A percentile compares a stretch with the other conserved stretches of the same genome.
These are phyloP conservation scores for Leccinum colubrinum DNA, from an alignment of 1,284 basidiomycete species.

Conservation along the genomic window DNA sequence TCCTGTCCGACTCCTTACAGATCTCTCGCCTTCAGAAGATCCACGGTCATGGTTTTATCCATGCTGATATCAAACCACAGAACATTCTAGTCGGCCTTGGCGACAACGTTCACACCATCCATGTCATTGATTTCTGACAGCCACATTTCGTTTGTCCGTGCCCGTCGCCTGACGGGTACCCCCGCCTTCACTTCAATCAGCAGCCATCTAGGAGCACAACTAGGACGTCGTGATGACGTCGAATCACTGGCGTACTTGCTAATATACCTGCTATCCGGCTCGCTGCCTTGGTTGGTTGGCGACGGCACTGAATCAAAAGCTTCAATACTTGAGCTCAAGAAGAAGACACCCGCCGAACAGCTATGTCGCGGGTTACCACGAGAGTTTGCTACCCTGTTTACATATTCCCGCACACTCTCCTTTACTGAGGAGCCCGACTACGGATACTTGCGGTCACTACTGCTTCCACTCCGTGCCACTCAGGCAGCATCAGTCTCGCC, in stretches of 20 bases:
- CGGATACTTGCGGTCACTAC: neutral
- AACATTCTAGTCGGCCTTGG: neutral
- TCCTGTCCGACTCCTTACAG: neutral
- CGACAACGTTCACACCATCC: neutral
- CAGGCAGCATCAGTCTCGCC: neutral
- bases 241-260: neutral
- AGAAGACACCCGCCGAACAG: neutral
- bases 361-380: neutral
- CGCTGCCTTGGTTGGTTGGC: neutral
- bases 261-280: neutral
- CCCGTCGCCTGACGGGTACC: neutral
- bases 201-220: neutral
- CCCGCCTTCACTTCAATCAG: neutral
- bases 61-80: neutral
- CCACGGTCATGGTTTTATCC: neutral
- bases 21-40: neutral
- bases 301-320: too few species aligned
- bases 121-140: neutral
- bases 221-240: neutral
- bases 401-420: neutral
- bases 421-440: neutral
- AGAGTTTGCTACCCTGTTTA: neutral
- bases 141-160: neutral
- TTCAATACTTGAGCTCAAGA: neutral
- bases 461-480: neutral